These are phyloP conservation scores for Aspergillus sp. DNA, from an alignment of 2,329 filamentous ascomycete species.

Conservation along the genomic window DNA sequence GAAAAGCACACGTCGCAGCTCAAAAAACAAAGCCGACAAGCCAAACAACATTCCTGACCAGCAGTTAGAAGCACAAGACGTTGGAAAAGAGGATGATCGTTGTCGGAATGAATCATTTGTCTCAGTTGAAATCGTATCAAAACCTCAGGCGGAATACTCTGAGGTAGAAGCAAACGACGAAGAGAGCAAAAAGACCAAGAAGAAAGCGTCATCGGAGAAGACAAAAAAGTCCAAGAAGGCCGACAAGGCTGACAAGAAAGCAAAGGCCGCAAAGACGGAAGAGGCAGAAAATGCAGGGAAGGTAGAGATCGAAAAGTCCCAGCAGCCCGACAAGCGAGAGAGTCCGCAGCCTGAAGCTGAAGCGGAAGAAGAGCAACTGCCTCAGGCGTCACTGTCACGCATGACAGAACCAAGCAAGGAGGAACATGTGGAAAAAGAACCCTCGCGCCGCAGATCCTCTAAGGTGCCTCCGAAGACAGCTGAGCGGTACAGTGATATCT, in stretches of 20 bases:
- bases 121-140: constrained; percentile 30
- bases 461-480: constrained; percentile 36
- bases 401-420: constrained; percentile 21
- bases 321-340: background rate
- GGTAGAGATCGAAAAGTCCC: constrained; percentile 21
- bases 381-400: constrained; percentile 5
- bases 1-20: constrained; percentile 8
- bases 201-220: constrained; percentile 31
- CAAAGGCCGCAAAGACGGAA: constrained; percentile 4
- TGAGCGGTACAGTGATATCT: constrained; percentile 40
- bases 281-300: constrained; percentile 33
- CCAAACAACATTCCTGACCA: background rate
- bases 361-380: constrained; percentile 17
- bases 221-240: constrained; percentile 20
- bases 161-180: constrained; percentile 24
- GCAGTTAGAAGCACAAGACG: constrained; percentile 7
- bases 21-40: constrained; percentile 1
- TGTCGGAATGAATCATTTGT: constrained; percentile 30
- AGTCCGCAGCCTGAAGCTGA: background rate
- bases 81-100: constrained; percentile 11
- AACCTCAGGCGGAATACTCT: constrained; percentile 32
- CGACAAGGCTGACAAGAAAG: constrained; percentile 21
- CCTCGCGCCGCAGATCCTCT: constrained; percentile 24
- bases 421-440: constrained; percentile 17
- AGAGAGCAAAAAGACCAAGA: constrained; percentile 23